Base-by-base conservation (phyloP, 1,284 basidiomycete genomes). In the Trametes hirsuta region DNA sequence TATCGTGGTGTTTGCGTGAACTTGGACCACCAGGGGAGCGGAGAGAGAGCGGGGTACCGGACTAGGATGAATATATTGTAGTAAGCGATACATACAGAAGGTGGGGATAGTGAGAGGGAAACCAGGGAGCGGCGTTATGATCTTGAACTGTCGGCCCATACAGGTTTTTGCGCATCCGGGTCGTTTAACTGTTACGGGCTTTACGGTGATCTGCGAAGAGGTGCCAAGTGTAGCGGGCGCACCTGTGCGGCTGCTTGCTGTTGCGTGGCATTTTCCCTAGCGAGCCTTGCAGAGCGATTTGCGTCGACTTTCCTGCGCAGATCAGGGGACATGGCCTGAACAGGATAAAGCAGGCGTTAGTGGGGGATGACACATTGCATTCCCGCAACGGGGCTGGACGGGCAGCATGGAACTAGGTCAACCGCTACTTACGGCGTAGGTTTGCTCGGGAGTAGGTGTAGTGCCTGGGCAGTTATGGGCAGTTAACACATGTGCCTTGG, bases 271-370 rank as follows among this genome's bases (percentile, higher is more conserved):
- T 77, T 76, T 74, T 90, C 88, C 63, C 81, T 75, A 2, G 83
- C 81, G 22, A 84, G 63, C 53, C 89, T 79, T 6, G 83, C 77
- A 15, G 80, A 80, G 44, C 85, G 81, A 63, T 81, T 81, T 3
- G 83, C 82, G 67, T 90, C 89, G 5, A 90, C 88, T 68, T 84
- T 85, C 49, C 82, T 80, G 65, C 79, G 81, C 58, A 91, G 71
- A 73, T 90, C 88, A 55, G 89, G 88, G 11, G 88, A 78, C 82
- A 90, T 81, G 64, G 80, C 77, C 88, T 90, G 36, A 11, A 22
- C 6, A 18, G 14, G 35, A 30, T 1, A 22, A 37, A n/a, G 5
- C 48, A 25, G 35, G 4, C 18, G 12, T 21, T 34, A 47, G 34
- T 4, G 10, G 8, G 41, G 4, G 46, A 34, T 47, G 48, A 48